Conservation (phyloP, 768 basidiomycete genomes). For the Amanita polypyramis region DNA sequence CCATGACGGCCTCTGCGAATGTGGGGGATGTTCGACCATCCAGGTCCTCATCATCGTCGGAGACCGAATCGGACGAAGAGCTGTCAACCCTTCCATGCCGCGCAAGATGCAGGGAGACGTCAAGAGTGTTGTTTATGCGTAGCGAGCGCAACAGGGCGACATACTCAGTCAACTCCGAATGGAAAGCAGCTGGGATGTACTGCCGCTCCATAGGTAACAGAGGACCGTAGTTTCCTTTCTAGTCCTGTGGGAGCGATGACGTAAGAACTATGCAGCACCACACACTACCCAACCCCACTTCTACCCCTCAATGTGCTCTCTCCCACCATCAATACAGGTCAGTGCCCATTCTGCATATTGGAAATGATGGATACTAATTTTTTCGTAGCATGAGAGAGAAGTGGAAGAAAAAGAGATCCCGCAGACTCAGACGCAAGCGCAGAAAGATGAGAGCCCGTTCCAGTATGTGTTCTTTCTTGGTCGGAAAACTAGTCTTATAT, state of each 20-base stretch:
- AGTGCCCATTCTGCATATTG: constrained; percentile 9
- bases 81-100: constrained; percentile 1
- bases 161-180: constrained; percentile 60
- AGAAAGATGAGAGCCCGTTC: constrained; percentile 95
- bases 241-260: constrained; percentile 21
- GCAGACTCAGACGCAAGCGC: constrained; percentile 88
- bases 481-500: not conserved
- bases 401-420: constrained; percentile 95
- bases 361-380: constrained; percentile 1
- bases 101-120: constrained; percentile 42
- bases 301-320: constrained; percentile 13
- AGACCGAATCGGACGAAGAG: constrained; percentile 11
- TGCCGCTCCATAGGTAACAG: not conserved
- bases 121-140: constrained; percentile 44
- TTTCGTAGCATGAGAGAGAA: constrained; percentile 78
- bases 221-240: not conserved
- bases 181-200: constrained; percentile 41
- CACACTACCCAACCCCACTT: constrained; percentile 5
- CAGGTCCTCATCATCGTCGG: constrained; percentile 14
- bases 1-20: not conserved
- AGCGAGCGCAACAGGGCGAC: constrained; percentile 54
- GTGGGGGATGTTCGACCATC: not conserved
- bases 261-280: constrained; percentile 34
- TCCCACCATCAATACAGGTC: constrained; percentile 24
- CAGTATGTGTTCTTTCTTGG: constrained; percentile 43